Percentiles rank a stretch among this genome's conserved stretches.
Conservation (phyloP, 805 yeast species). For the Candida parachauliodes region DNA sequence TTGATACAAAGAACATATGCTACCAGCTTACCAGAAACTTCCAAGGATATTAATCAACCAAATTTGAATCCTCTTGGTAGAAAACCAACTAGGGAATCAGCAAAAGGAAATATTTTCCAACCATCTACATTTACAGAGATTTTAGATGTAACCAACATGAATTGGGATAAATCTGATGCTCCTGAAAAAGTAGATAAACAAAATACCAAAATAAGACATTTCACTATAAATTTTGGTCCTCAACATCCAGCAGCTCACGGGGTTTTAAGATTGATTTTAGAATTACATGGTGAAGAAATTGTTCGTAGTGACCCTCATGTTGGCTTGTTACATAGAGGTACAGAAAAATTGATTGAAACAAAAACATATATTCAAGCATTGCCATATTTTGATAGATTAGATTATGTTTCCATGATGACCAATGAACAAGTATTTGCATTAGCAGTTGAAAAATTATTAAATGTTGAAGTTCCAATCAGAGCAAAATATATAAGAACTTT, state of each 20-base stretch:
- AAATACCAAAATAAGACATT: slow-evolving; percentile 68
- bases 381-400: slow-evolving; percentile 85
- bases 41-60: slow-evolving; percentile 8
- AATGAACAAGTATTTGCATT: slow-evolving; percentile 81
- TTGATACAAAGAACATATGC: slow-evolving; percentile 11
- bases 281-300: slow-evolving; percentile 85
- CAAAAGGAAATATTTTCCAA: slow-evolving; percentile 28
- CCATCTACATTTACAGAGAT: slow-evolving; percentile 44
- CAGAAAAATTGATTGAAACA: slow-evolving; percentile 82
- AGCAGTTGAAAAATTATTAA: slow-evolving; percentile 80
- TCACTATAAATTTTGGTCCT: slow-evolving; percentile 88
- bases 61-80: slow-evolving; percentile 37
- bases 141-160: slow-evolving; percentile 44
- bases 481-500: slow-evolving; percentile 81
- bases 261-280: slow-evolving; percentile 79
- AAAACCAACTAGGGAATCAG: slow-evolving; percentile 33
- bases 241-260: slow-evolving; percentile 97
- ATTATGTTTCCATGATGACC: slow-evolving; percentile 85
- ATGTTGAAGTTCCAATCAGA: slow-evolving; percentile 80
- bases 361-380: slow-evolving; percentile 85
- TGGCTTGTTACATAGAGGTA: slow-evolving; percentile 83
- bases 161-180: slow-evolving; percentile 42
- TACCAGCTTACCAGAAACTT: slow-evolving; percentile 9
- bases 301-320: slow-evolving; percentile 86
- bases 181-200: slow-evolving; percentile 40